Evolutionary conservation across 2,329 filamentous ascomycete genomes (phyloP), one percentile per base, ranked within the genome.

Genomic region (Cephalotrichum gorgonifer): DNA sequence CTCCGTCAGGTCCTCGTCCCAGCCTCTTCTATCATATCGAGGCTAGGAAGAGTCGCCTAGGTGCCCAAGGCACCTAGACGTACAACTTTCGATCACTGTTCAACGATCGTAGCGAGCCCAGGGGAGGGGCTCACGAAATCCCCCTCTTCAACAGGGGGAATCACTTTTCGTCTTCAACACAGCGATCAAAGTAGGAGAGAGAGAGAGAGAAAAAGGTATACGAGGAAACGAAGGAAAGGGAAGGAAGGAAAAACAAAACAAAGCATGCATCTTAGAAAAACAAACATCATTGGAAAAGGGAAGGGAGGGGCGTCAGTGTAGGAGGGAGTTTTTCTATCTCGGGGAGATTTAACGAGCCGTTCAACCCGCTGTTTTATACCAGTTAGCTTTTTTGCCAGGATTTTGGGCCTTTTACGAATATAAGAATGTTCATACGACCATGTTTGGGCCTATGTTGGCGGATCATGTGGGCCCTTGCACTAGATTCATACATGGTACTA

Each of bases 341-440:
- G n/a, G n/a, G n/a, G n/a, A n/a, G 35, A 20, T 22, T 39, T 39
- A 39, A 35, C 22, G 26, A 49, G 47, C 47, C 47, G 47, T 49
- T 49, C 47, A 49, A 49, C 47, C 47, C 43, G 47, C 47, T 49
- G 47, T 35, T 43, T 43, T 49, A 43, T 49, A 47, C 30, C 23
- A 25, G 28, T 46, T 44, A 31, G 43, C 28, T 38, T 46, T 27
- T 30, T 45, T 45, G 15, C 15, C 9, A 11, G 3, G 15, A 31
- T 33, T 30, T 22, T 20, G 17, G 35, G 22, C n/a, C 22, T 6
- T 22, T 44, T 30, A 44, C 43, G 27, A 44, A 44, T 44, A 44
- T 25, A 28, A 28, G 9, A 30, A n/a, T n/a, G n/a, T n/a, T n/a
- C n/a, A n/a, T n/a, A n/a, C n/a, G n/a, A n/a, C n/a, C n/a, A n/a